A percentile compares a stretch with the other conserved stretches of the same genome.
phyloP scores from a whole-genome alignment of 768 basidiomycete genomes.

The Mrakia frigida region DNA sequence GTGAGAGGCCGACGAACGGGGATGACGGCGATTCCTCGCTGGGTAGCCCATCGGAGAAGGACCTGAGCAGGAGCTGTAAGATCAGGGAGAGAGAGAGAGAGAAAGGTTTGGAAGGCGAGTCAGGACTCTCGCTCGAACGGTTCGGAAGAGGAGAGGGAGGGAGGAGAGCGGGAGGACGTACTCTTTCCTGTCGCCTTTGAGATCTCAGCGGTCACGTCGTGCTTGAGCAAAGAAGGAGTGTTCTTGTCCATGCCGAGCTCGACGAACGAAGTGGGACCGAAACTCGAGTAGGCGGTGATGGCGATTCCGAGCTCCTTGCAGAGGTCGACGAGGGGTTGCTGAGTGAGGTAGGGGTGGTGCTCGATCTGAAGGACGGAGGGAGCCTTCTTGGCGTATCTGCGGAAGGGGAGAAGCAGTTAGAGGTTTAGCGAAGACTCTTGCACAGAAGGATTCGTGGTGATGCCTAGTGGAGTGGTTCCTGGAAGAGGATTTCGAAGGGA shows the following conservation, averaged over 20 bases:
- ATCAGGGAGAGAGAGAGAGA: too few relatives aligned
- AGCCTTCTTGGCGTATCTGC: constrained; percentile 70
- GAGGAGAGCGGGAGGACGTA: too few relatives aligned
- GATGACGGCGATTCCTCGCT: constrained; percentile 66
- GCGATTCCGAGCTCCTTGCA: constrained; percentile 66
- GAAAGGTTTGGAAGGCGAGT: too few relatives aligned
- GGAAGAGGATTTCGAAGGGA: constrained; percentile 23
- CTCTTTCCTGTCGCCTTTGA: constrained; percentile 37
- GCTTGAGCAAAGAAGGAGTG: constrained; percentile 34
- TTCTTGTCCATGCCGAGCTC: constrained; percentile 62
- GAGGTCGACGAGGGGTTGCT: constrained; percentile 60
- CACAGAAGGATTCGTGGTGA: too few relatives aligned
- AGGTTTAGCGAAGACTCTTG: constrained; percentile 79
- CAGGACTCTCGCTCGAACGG: too few relatives aligned
- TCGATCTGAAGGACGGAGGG: constrained; percentile 70
- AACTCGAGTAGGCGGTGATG: constrained; percentile 73
- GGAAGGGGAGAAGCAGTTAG: constrained; percentile 64
- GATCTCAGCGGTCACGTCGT: constrained; percentile 31
- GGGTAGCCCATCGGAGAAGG: constrained; percentile 71
- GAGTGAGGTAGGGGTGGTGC: constrained; percentile 26
- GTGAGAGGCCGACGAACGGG: constrained; percentile 43
- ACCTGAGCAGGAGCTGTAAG: constrained; percentile 54
- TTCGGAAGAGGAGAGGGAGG: too few relatives aligned
- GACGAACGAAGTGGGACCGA: constrained; percentile 63
- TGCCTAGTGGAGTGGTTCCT: too few relatives aligned